Conservation (phyloP, 306 rosid genomes). For the Fragaria nilgerrensis region DNA sequence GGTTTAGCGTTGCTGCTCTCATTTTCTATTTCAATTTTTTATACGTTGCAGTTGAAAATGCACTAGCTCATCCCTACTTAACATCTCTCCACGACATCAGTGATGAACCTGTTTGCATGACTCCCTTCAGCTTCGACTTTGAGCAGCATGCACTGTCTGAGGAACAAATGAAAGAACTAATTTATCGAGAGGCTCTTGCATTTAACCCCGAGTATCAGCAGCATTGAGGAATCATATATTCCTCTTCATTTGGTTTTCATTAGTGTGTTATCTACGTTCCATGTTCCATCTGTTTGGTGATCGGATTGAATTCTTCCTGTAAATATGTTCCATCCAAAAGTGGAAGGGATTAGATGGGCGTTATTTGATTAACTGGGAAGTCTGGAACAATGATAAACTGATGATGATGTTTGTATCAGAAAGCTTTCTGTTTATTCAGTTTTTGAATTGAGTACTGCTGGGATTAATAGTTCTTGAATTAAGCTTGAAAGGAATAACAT, state of each 20-base stretch:
- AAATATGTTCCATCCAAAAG: conserved; percentile 52
- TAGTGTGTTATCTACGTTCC: conserved; percentile 37
- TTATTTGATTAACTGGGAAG: conserved; percentile 22
- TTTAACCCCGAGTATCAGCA: conserved; percentile 87
- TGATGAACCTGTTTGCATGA: conserved; percentile 93
- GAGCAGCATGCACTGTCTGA: conserved; percentile 92
- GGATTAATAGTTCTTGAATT: conserved; percentile 1
- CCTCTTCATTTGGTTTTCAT: conserved; percentile 31
- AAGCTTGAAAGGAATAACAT: background rate
- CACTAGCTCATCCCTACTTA: conserved; percentile 89
- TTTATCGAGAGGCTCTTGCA: conserved; percentile 89
- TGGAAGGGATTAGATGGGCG: conserved; percentile 49
- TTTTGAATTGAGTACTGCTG: conserved; percentile 36
- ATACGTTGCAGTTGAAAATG: conserved; percentile 70
- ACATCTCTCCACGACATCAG: conserved; percentile 97
- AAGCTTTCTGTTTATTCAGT: conserved; percentile 32
- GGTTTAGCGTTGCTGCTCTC: background rate
- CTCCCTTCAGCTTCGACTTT: conserved; percentile 95
- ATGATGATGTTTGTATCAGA: conserved; percentile 36
- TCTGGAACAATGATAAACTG: conserved; percentile 32
- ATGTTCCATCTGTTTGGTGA: conserved; percentile 40
- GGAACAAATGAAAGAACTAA: conserved; percentile 96
- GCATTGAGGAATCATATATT: conserved; percentile 30
- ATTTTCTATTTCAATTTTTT: background rate
- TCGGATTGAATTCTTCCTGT: conserved; percentile 44